Base-by-base conservation (phyloP, 2,329 filamentous ascomycete species). In the Nannizzia gypsea region DNA sequence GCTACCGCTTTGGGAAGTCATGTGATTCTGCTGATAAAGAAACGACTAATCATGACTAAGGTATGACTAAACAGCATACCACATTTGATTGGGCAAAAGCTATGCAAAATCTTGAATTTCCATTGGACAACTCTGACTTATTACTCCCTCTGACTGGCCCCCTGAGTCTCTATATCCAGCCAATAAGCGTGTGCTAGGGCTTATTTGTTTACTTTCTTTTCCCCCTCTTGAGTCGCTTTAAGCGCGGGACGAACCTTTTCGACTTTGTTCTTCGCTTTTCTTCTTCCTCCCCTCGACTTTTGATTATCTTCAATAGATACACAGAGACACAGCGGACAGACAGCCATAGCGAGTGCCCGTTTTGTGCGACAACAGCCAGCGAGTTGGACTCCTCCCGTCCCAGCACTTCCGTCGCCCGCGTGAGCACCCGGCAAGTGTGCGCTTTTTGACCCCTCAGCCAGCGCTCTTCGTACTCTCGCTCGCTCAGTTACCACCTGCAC, bases 191-290 rank as follows among this genome's bases (percentile, higher is more conserved):
- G 1, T 1, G n/a, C 17, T 13, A n/a, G n/a, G n/a, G n/a, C n/a
- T n/a, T n/a, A 11, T 9, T 46, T 42, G 15, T 42, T 46, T 46
- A 17, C 17, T 40, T 40, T 13, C 38, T 40, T 40, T n/a, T 20
- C 42, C 42, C 42, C 6, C 20, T 6, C 42, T 24, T 8, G 31
- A n/a, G n/a, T n/a, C n/a, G 9, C 31, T 36, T n/a, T 24, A 46
- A 46, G 42, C 48, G 48, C 48, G 48, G 48, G 48, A 52, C 24
- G 48, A 52, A 52, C 48, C 54, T 56, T 55, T 34, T 40, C 54
- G 52, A 28, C 28, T 13, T 38, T 28, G 28, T 28, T 55, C 50
- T 55, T 55, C 50, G 6, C 36, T 36, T 28, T 56, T n/a, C 28
- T 24, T 15, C 54, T 17, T 22, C 3, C n/a, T 20, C 4, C 52